These are phyloP conservation scores for Iberis amara DNA, from an alignment of 441 rosid genomes.

Conservation along the genomic window DNA sequence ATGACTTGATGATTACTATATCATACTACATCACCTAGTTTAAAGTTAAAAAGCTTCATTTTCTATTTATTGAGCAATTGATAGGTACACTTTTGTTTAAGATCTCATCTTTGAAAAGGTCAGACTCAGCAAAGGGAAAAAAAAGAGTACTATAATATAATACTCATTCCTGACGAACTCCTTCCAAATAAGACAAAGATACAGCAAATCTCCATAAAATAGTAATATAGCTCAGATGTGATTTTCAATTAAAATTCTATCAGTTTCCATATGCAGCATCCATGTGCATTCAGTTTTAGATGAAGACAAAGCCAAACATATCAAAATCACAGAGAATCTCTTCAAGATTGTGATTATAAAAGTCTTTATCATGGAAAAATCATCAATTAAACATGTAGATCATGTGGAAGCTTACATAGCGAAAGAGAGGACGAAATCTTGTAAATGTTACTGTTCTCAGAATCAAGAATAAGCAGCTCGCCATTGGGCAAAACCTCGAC, in stretches of 20 bases:
- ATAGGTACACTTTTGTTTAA: slow-evolving; percentile 10
- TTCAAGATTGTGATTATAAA: neutral
- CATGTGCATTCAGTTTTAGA: slow-evolving; percentile 29
- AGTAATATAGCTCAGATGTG: slow-evolving; percentile 18
- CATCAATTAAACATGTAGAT: neutral
- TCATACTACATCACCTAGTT: slow-evolving; percentile 1
- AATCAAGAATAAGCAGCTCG: slow-evolving; percentile 78
- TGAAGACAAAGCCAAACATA: slow-evolving; percentile 13
- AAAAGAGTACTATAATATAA: slow-evolving; percentile 13
- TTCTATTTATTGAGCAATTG: slow-evolving; percentile 7
- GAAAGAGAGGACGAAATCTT: slow-evolving; percentile 75
- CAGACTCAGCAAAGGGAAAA: slow-evolving; percentile 13
- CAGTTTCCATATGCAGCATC: slow-evolving; percentile 23
- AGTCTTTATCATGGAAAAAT: too few species aligned
- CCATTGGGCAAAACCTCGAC: slow-evolving; percentile 74
- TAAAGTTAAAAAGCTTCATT: neutral
- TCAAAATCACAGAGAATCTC: slow-evolving; percentile 1
- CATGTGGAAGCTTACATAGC: slow-evolving; percentile 45
- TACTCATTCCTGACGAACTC: slow-evolving; percentile 23
- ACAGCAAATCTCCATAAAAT: slow-evolving; percentile 26
- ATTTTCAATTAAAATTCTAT: slow-evolving; percentile 5
- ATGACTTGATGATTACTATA: neutral
- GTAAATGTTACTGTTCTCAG: slow-evolving; percentile 80
- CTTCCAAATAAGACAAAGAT: slow-evolving; percentile 29
- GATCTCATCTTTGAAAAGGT: slow-evolving; percentile 27